phyloP scores from a whole-genome alignment of 1,139 yeast genomes.

The Nakaseomyces delphensis region DNA sequence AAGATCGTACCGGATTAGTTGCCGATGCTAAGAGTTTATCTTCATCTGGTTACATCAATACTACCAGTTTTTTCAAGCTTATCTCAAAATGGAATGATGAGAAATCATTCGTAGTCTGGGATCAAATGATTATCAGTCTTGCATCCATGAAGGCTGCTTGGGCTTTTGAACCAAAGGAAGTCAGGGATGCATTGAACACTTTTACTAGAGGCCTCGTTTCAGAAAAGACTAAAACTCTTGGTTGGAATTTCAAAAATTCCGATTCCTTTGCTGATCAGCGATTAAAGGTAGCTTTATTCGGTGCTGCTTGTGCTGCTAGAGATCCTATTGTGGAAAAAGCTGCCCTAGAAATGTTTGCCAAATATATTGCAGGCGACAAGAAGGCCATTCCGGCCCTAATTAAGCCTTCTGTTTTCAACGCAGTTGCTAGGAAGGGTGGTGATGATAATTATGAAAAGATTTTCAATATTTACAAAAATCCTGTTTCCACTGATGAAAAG shows the following conservation, averaged over 20 bases:
- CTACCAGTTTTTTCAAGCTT: constrained; percentile 56
- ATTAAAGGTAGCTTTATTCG: constrained; percentile 65
- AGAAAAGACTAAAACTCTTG: constrained; percentile 50
- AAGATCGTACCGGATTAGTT: constrained; percentile 78
- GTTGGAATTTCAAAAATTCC: constrained; percentile 55
- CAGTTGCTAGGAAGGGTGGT: constrained; percentile 63
- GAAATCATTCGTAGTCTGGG: constrained; percentile 70
- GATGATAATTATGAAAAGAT: constrained; percentile 55
- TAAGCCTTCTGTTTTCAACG: constrained; percentile 58
- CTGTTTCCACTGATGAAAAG: constrained; percentile 65
- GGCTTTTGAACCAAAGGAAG: constrained; percentile 54
- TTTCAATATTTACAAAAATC: constrained; percentile 53
- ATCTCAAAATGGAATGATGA: constrained; percentile 63
- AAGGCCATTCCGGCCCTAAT: constrained; percentile 76
- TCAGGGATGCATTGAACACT: constrained; percentile 47
- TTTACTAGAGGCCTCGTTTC: constrained; percentile 55
- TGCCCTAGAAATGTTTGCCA: constrained; percentile 50
- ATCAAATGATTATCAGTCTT: constrained; percentile 50
- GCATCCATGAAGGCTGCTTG: constrained; percentile 56
- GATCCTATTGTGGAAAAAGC: constrained; percentile 47
- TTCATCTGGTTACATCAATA: constrained; percentile 61
- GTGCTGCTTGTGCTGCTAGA: constrained; percentile 56
- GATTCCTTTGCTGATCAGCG: constrained; percentile 71
- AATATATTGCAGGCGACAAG: constrained; percentile 52
- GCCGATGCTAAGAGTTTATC: constrained; percentile 75